Evolutionary conservation across 768 basidiomycete species (phyloP).

Genomic region (Tulasnella sp.): DNA sequence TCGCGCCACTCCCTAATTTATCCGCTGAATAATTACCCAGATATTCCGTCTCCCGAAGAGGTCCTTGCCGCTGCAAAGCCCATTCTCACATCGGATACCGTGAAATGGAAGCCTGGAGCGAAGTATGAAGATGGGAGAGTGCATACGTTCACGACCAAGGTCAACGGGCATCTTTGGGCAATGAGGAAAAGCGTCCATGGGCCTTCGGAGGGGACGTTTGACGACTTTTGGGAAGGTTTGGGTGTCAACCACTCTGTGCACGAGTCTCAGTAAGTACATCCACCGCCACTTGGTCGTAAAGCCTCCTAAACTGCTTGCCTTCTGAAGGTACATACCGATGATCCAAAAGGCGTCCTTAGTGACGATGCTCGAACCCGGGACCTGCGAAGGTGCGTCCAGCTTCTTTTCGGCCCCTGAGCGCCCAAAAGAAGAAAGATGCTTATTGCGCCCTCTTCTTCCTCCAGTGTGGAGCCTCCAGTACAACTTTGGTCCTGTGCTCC

Average conservation of each 20-base stretch:
- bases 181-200: slow-evolving; percentile 24
- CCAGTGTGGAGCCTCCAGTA: slow-evolving; percentile 25
- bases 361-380: slow-evolving; percentile 11
- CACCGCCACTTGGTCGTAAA: background rate
- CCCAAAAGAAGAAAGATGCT: background rate
- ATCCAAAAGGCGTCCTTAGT: slow-evolving; percentile 16
- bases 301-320: background rate
- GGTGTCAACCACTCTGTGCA: slow-evolving; percentile 19
- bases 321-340: slow-evolving; percentile 21
- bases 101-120: slow-evolving; percentile 7
- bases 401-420: background rate
- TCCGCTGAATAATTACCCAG: slow-evolving; percentile 5
- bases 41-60: slow-evolving; percentile 18
- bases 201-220: slow-evolving; percentile 21
- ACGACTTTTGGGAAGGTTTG: slow-evolving; percentile 24
- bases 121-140: slow-evolving; percentile 18
- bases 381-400: slow-evolving; percentile 9
- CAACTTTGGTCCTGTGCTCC: background rate
- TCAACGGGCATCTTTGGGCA: background rate
- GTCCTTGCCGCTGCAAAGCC: background rate
- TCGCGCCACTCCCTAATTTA: background rate
- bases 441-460: background rate
- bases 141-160: slow-evolving; percentile 23
- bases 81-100: background rate
- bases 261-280: slow-evolving; percentile 11